Evolutionary conservation across 257 asterid genomes (phyloP).

Genomic region (Forsythia suspensa): DNA sequence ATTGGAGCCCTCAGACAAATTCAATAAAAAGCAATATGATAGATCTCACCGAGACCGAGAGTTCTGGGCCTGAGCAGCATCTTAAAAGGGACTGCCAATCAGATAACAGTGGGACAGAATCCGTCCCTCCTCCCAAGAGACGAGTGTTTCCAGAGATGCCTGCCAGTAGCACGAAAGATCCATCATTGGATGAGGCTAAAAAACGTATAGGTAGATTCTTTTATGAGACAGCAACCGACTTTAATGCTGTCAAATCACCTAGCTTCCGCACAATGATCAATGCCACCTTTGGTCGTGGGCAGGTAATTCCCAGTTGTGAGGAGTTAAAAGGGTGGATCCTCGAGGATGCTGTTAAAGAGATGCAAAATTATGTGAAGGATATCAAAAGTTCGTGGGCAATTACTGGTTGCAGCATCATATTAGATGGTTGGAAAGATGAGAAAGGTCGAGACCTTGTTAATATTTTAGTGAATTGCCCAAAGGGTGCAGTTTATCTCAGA

Average conservation of each 20-base stretch:
- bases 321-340: slow-evolving; percentile 65
- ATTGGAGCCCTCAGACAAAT: slow-evolving; percentile 2
- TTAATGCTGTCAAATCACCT: slow-evolving; percentile 30
- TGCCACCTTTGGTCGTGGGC: slow-evolving; percentile 17
- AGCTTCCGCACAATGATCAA: slow-evolving; percentile 45
- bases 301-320: slow-evolving; percentile 37
- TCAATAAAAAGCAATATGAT: neutral
- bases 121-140: neutral
- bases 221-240: slow-evolving; percentile 44
- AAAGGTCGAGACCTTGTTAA: slow-evolving; percentile 39
- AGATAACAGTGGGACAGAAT: slow-evolving; percentile 1
- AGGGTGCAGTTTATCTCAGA: slow-evolving; percentile 49
- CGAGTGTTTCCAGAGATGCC: slow-evolving; percentile 4
- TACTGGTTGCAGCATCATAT: slow-evolving; percentile 60
- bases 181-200: slow-evolving; percentile 21
- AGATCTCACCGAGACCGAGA: slow-evolving; percentile 14
- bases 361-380: slow-evolving; percentile 26
- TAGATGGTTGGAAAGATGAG: slow-evolving; percentile 59
- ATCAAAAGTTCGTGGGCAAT: slow-evolving; percentile 44
- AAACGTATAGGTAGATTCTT: slow-evolving; percentile 44
- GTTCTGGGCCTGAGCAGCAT: slow-evolving; percentile 17
- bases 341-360: slow-evolving; percentile 37
- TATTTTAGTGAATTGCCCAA: slow-evolving; percentile 49
- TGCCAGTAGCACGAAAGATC: neutral
- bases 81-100: neutral